These are phyloP conservation scores for Trifolium pratense DNA, from an alignment of 306 rosid genomes.

Conservation along the genomic window DNA sequence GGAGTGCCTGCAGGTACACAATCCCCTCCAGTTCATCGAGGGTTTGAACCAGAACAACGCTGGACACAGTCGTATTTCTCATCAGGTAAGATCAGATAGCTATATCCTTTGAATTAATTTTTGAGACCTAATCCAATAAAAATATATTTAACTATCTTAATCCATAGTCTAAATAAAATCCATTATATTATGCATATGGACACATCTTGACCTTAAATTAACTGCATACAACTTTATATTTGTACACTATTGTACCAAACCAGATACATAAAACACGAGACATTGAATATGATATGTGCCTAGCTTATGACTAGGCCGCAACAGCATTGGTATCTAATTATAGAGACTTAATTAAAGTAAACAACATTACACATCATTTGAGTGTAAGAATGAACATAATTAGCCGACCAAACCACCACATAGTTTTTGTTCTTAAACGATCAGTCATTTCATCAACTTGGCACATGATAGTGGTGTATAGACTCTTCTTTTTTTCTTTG, in stretches of 20 bases:
- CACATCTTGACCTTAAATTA: constrained; percentile 18
- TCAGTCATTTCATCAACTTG: constrained; percentile 31
- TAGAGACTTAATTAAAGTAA: constrained; percentile 29
- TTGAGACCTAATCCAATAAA: too few species aligned
- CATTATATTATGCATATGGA: background rate
- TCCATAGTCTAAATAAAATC: background rate
- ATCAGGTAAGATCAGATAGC: too few species aligned
- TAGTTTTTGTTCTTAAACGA: constrained; percentile 32
- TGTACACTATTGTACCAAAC: constrained; percentile 23
- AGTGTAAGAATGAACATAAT: constrained; percentile 32
- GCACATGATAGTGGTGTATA: constrained; percentile 27
- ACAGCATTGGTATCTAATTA: constrained; percentile 30
- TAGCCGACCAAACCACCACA: constrained; percentile 36
- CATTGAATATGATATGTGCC: constrained; percentile 36
- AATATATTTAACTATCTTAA: too few species aligned
- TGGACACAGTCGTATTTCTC: too few species aligned
- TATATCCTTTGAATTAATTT: too few species aligned
- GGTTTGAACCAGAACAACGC: too few species aligned
- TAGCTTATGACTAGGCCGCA: background rate
- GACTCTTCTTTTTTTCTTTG: background rate
- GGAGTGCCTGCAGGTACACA: too few species aligned
- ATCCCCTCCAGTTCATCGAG: too few species aligned
- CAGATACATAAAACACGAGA: constrained; percentile 17
- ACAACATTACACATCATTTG: constrained; percentile 42
- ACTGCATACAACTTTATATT: constrained; percentile 26